phyloP scores from a whole-genome alignment of 768 basidiomycete genomes.

The Suillus subaureus region DNA sequence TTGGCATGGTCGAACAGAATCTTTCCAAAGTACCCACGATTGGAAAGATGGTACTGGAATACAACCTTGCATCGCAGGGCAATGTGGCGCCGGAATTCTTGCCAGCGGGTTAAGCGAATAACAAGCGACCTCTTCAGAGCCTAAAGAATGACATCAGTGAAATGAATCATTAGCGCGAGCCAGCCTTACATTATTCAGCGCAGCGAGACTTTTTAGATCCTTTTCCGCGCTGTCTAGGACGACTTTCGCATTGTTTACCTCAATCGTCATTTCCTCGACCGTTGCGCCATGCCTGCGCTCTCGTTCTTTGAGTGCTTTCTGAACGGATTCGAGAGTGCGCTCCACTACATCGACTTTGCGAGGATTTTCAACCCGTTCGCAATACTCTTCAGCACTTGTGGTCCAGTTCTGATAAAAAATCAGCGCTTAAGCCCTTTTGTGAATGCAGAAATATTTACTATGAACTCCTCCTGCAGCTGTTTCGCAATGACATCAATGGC shows the following conservation, averaged over 20 bases:
- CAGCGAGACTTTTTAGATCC: constrained; percentile 64
- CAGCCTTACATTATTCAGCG: constrained; percentile 61
- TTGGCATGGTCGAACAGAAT: constrained; percentile 80
- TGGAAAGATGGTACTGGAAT: constrained; percentile 79
- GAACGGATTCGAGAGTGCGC: constrained; percentile 61
- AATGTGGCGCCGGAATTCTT: constrained; percentile 85
- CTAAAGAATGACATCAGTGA: constrained; percentile 40
- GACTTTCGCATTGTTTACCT: constrained; percentile 65
- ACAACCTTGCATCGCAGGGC: constrained; percentile 84
- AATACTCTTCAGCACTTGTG: constrained; percentile 61
- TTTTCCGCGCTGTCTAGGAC: constrained; percentile 59
- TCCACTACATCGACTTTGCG: constrained; percentile 60
- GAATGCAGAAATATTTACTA: constrained; percentile 39
- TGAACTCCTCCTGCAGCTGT: constrained; percentile 62
- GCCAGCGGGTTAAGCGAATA: constrained; percentile 73
- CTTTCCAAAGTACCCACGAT: constrained; percentile 89
- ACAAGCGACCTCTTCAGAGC: constrained; percentile 66
- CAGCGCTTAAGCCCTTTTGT: background rate
- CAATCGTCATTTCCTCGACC: constrained; percentile 74
- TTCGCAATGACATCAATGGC: constrained; percentile 48
- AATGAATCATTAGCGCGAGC: background rate
- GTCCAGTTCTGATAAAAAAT: constrained; percentile 58
- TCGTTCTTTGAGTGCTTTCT: constrained; percentile 65
- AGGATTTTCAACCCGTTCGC: constrained; percentile 56
- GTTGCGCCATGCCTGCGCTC: constrained; percentile 77